These are phyloP conservation scores for Aspergillus bertholletiae DNA, from an alignment of 495 filamentous ascomycete genomes.

Conservation along the genomic window DNA sequence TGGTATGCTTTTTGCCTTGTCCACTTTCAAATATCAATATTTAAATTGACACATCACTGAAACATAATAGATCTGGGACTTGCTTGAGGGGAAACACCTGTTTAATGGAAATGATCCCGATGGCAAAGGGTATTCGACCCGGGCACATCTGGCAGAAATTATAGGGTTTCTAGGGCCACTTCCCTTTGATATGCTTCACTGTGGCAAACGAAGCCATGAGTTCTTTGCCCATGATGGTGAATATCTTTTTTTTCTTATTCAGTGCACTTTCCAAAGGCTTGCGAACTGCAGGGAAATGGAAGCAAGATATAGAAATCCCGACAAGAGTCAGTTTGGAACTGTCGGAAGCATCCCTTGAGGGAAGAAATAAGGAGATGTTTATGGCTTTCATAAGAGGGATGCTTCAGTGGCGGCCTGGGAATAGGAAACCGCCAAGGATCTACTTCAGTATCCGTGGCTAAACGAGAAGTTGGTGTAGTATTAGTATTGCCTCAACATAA, in stretches of 20 bases:
- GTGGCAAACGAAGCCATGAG: conserved; percentile 29
- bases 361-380: conserved; percentile 37
- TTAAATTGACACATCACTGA: conserved; percentile 11
- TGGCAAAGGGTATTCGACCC: conserved; percentile 35
- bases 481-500: no score
- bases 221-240: conserved; percentile 39
- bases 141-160: conserved; percentile 45
- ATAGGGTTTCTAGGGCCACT: conserved; percentile 44
- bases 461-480: no score
- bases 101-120: conserved; percentile 44
- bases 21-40: not conserved
- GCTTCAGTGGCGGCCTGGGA: conserved; percentile 47
- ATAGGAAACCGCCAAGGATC: conserved; percentile 42
- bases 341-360: conserved; percentile 30
- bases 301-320: conserved; percentile 26
- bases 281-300: conserved; percentile 30
- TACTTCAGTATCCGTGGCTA: conserved; percentile 41
- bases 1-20: conserved; percentile 31
- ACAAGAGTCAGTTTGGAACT: conserved; percentile 23
- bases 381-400: conserved; percentile 40
- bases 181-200: conserved; percentile 36
- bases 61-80: conserved; percentile 8
- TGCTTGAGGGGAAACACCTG: conserved; percentile 30
- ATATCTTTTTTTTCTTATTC: conserved; percentile 4
- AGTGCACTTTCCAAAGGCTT: conserved; percentile 3